A percentile compares a stretch with the other conserved stretches of the same genome.
These are phyloP conservation scores for Pseudopyrenochaeta lycopersici DNA, from an alignment of 2,329 filamentous ascomycete species.

Conservation along the genomic window DNA sequence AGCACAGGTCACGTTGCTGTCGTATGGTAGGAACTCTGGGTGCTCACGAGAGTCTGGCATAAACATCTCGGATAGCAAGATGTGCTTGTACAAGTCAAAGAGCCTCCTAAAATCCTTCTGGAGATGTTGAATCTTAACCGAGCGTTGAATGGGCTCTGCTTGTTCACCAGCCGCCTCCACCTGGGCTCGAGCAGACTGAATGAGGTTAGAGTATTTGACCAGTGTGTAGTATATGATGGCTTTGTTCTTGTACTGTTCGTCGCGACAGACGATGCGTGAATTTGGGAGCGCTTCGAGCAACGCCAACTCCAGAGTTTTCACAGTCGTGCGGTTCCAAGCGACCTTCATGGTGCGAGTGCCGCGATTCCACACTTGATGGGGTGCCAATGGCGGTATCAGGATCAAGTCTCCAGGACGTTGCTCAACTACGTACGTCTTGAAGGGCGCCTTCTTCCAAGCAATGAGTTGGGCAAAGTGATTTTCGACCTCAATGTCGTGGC, in stretches of 20 bases:
- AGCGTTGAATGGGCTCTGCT: conserved; percentile 49
- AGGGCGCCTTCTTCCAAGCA: conserved; percentile 93
- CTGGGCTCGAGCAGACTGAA: conserved; percentile 67
- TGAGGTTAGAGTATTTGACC: conserved; percentile 73
- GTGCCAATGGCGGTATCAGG: conserved; percentile 88
- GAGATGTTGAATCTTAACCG: conserved; percentile 71
- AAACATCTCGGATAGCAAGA: conserved; percentile 89
- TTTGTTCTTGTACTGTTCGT: conserved; percentile 99
- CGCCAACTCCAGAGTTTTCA: conserved; percentile 87
- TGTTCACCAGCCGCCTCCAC: conserved; percentile 56
- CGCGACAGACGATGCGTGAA: conserved; percentile 88
- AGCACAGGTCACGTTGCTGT: conserved; percentile 92
- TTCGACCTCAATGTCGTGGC: conserved; percentile 96
- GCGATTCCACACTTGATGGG: conserved; percentile 98
- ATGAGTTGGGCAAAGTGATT: conserved; percentile 96
- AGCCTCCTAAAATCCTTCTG: conserved; percentile 83
- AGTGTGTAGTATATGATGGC: conserved; percentile 91
- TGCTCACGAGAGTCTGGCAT: conserved; percentile 72
- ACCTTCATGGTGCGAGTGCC: conserved; percentile 97
- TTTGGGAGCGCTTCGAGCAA: conserved; percentile 87
- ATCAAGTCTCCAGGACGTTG: conserved; percentile 93
- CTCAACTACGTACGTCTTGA: conserved; percentile 91
- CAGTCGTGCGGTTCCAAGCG: conserved; percentile 95
- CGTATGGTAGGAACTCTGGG: conserved; percentile 80
- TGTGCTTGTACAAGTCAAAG: conserved; percentile 78